Evolutionary conservation across 1,284 basidiomycete species (phyloP), one percentile per base, ranked within the genome.

Genomic region (Prillingera fragicola): DNA sequence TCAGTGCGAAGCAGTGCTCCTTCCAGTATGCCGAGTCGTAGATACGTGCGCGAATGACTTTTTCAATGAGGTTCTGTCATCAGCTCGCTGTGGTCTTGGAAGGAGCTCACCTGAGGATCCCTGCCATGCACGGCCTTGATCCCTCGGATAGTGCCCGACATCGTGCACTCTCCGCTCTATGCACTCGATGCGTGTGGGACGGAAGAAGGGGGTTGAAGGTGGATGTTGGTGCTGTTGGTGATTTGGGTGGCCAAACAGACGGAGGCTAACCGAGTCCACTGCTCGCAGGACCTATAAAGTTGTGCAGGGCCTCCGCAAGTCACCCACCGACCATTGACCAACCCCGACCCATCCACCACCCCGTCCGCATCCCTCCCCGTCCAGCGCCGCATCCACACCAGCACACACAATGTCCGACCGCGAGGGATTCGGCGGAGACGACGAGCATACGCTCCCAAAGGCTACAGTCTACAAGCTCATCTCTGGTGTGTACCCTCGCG

Each of bases 381-480:
- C 41, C 22, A 26, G 25, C 33, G 18, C 6, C 33, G 5, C 9
- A 2, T 17, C 28, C 36, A 25, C 28, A 32, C 14, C 10, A 15
- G 7, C 32, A 18, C 26, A 12, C 35, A 54, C 21, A 9, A 70
- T 72, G 67, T 65, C 67, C 8, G 70, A 68, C 48, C 50, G 54
- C 34, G 69, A 65, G 36, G 64, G 65, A 26, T 57, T 53, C 23
- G 48, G 50, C 31, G 40, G 80, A 9, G 90, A 95, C 60, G 94
- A 97, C 47, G 94, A 98, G 60, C 79, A 97, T 46, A 88, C 87
- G 18, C 74, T 99, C 40, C 95, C 94, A 23, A 95, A 96, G 70
- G 95, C 95, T 12, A 98, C 94, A 1, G 90, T 98, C 22, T 82
- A 89, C 54, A 98, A 98, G 77, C 86, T 97, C 80, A 95, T 98